Evolutionary conservation across 495 filamentous ascomycete species (phyloP), one percentile per base, ranked within the genome.

Genomic region (Daldinia childiae): DNA sequence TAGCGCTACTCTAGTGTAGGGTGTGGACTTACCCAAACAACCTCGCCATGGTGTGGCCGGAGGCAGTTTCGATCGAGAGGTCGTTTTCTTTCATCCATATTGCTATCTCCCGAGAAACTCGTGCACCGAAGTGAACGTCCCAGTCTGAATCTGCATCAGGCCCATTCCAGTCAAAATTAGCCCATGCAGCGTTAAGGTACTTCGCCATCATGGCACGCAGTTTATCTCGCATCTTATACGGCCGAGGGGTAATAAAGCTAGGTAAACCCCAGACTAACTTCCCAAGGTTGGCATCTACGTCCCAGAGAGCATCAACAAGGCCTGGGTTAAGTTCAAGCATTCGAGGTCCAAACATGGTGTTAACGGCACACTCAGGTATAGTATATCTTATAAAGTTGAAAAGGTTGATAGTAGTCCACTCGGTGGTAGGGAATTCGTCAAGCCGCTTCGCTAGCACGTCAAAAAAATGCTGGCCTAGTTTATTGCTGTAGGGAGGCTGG

Each of bases 181-280:
- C 32, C 26, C 38, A 68, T 8, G 60, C 66, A 0, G 48, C 32
- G 4, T 68, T 39, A 12, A 68, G 4, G 9, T 66, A 68, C 30
- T 56, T 54, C 5, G 26, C 30, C 12, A 15, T 24, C 34, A 58
- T 48, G 4, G 4, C 57, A 34, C 54, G 52, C 0, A 73, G 62
- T 0, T 41, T 26, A 3, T 74, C 73, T n/a, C 68, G 70, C 8
- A 41, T 38, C 8, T 29, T 50, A 17, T 85, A 58, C 87, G 77
- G 1, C 83, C 87, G 7, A 85, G 88, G 30, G 83, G 86, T 87
- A 87, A 92, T 7, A 89, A 89, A 54, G 85, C 87, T 64, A 15
- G 76, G 70, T 2, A 69, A 29, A 1, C 73, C 71, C 27, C 43
- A 69, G 5, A 64, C 17, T 1, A 76, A 58, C n/a, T 38, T 24